Base-by-base conservation (phyloP, 169 alveolate species). In the Cryptosporidium parvum region DNA sequence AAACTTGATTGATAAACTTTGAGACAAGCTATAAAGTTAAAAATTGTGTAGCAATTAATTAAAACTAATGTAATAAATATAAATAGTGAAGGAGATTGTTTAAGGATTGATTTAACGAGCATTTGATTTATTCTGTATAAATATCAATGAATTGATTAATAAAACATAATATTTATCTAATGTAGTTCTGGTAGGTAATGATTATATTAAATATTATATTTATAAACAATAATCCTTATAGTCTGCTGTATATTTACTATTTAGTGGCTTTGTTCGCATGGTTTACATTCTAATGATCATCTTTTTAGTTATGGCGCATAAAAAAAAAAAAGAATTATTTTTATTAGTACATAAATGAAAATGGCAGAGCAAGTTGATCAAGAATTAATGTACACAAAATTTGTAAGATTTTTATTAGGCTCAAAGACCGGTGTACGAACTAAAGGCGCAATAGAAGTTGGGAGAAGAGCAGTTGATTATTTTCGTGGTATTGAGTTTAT, bases 391-490 rank as follows among this genome's bases (percentile, higher is more conserved):
- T 80, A 80, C 37, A 37, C 65, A 26, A 44, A 51, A 62, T 80
- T 80, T 62, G 89, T 67, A 7, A 80, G 65, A 42, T 44, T 33
- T 48, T 58, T 80, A 23, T 35, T 80, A 29, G 62, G 80, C 23
- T 80, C 89, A n/a, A 80, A 85, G 48, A 87, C 42, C 56, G 92
- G 94, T 31, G 91, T 92, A 48, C 80, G 92, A 45, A 92, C 92
- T 26, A 92, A 92, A 31, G 89, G 93, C 33, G 95, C 95, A 53
- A 92, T 87, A 10, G 93, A 92, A 69, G 93, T 94, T 56, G 97
- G 97, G 52, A 94, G 94, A 75, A 86, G 97, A 68, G 97, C 97
- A 31, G 97, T 94, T 44, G 96, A 94, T 45, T 94, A 93, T 80
- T 92, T 94, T 23, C 85, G 97, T 62, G 97, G 96, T 62, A 95